Conservation (phyloP, 225 moss, liverwort and hornwort species). For the Climacium dendroides region DNA sequence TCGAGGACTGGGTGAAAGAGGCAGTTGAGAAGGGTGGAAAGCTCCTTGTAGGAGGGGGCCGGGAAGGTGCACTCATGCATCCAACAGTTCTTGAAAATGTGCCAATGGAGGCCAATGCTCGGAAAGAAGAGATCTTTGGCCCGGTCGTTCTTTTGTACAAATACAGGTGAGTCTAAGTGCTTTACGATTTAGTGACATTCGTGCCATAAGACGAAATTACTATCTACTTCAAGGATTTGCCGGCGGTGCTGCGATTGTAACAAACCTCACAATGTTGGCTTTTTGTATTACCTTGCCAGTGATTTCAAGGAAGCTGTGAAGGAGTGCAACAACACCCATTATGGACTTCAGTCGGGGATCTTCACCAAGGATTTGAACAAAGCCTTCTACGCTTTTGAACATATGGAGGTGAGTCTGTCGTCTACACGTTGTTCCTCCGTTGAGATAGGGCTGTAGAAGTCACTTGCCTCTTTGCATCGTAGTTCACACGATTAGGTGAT, state of each 20-base stretch:
- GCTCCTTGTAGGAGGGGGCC: slow-evolving; percentile 54
- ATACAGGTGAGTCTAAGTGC: slow-evolving; percentile 38
- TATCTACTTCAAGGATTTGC: neutral
- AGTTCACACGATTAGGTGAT: neutral
- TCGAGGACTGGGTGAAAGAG: slow-evolving; percentile 70
- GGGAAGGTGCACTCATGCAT: slow-evolving; percentile 50
- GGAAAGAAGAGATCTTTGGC: slow-evolving; percentile 87
- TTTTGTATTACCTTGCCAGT: slow-evolving; percentile 11
- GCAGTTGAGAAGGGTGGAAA: slow-evolving; percentile 73
- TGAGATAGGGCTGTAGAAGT: neutral
- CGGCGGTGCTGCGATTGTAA: neutral
- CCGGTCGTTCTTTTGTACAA: slow-evolving; percentile 79
- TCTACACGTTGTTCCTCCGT: neutral
- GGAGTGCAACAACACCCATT: slow-evolving; percentile 78
- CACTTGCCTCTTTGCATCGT: neutral
- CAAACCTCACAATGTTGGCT: neutral
- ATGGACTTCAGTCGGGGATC: slow-evolving; percentile 73
- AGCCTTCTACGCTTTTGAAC: slow-evolving; percentile 89
- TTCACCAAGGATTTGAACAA: slow-evolving; percentile 83
- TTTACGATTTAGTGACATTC: neutral
- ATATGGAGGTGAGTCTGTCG: slow-evolving; percentile 52
- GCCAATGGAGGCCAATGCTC: slow-evolving; percentile 64
- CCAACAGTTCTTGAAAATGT: slow-evolving; percentile 73
- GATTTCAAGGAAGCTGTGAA: slow-evolving; percentile 83
- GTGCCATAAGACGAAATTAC: neutral